Base-by-base conservation (phyloP, 805 yeast species). In the Ogataea ganodermae region DNA sequence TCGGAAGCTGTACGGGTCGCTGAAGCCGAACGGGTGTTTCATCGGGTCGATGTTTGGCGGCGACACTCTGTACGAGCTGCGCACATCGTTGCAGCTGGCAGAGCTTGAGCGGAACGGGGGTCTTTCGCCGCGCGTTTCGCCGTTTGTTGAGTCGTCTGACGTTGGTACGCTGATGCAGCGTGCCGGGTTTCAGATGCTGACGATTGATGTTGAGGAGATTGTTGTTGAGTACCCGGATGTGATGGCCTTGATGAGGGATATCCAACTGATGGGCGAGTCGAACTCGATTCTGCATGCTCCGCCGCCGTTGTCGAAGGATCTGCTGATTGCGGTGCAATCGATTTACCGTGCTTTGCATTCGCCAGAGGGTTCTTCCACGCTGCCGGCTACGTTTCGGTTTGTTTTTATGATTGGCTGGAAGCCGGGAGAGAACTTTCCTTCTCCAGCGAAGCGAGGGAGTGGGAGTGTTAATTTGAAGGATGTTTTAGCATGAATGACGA, bases 401-500 rank as follows among this genome's bases (percentile, higher is more conserved):
- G 79, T 88, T 21, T 85, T 84, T 62, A 84, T 88, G 89, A 86
- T 89, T 61, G 96, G 96, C 2, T 89, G 96, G 96, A 89, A 86
- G 63, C 81, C 83, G 53, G 77, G 87, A 45, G 78, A 79, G 6
- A 61, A 67, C 42, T 89, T 86, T 61, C 89, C 91, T 2, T 71
- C 83, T 60, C 92, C 96, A 1, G 73, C 86, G 49, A 75, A 75
- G 42, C 72, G 95, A 52, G 96, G 96, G 1, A 60, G 85, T 17
- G 94, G 84, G 1, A 80, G 82, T 58, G 74, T 87, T 33, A 81
- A 73, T 51, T 68, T 88, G 59, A 84, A 84, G 62, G 91, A 87
- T 49, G 80, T 80, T 9, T 65, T 82, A 42, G 35, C 56, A 10
- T n/a, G 13, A 22, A 22, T 8, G 12, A 27, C 31, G 18, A 31